phyloP scores from a whole-genome alignment of 768 basidiomycete species.

The Coprinopsis marcescibilis region DNA sequence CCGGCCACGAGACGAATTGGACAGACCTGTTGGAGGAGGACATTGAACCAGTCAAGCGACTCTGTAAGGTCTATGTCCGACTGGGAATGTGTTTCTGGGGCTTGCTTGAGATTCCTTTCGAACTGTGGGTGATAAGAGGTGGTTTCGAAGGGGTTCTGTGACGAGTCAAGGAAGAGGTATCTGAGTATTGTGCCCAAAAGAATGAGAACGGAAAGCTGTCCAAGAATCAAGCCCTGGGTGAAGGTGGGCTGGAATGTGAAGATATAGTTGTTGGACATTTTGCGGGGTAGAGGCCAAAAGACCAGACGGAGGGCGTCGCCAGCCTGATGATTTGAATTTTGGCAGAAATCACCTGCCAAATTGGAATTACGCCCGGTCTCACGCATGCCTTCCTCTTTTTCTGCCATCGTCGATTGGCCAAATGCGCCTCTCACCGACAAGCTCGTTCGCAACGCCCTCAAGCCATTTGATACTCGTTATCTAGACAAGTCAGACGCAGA shows the following conservation, averaged over 20 bases:
- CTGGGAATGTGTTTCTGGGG: slow-evolving; percentile 18
- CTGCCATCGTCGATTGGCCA: slow-evolving; percentile 41
- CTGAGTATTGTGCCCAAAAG: slow-evolving; percentile 79
- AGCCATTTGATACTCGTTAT: slow-evolving; percentile 9
- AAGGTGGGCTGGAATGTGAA: slow-evolving; percentile 83
- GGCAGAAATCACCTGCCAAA: slow-evolving; percentile 5
- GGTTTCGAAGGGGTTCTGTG: slow-evolving; percentile 48
- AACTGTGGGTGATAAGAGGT: slow-evolving; percentile 56
- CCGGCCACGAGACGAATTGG: slow-evolving; percentile 3
- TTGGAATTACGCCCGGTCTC: not conserved
- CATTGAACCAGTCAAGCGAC: slow-evolving; percentile 89
- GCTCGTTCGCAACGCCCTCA: slow-evolving; percentile 39
- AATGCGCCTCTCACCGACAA: slow-evolving; percentile 41
- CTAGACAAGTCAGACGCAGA: slow-evolving; percentile 6
- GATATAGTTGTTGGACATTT: slow-evolving; percentile 53
- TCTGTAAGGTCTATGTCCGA: slow-evolving; percentile 39
- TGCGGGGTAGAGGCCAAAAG: slow-evolving; percentile 13
- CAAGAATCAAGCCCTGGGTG: slow-evolving; percentile 90
- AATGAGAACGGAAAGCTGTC: slow-evolving; percentile 82
- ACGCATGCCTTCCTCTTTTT: slow-evolving; percentile 12
- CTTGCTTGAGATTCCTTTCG: slow-evolving; percentile 41
- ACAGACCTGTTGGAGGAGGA: slow-evolving; percentile 71
- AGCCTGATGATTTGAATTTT: too few relatives aligned
- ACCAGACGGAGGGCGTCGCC: not conserved
- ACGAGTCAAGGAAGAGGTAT: slow-evolving; percentile 90